phyloP scores from a whole-genome alignment of 2,329 filamentous ascomycete genomes.

The Paraconiothyrium sp. region DNA sequence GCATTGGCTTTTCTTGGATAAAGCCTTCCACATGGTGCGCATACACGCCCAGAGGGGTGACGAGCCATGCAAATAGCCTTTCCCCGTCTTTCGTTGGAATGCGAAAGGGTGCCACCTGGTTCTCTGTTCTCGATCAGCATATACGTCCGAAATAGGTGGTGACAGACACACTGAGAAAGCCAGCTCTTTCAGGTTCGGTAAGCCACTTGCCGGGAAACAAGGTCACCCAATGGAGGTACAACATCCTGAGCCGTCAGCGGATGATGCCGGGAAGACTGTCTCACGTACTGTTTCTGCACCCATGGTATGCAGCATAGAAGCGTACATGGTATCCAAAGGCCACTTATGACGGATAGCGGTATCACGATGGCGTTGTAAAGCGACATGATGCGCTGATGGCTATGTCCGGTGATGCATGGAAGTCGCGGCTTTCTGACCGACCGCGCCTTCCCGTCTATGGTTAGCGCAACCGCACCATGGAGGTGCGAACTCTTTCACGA shows the following conservation, averaged over 20 bases:
- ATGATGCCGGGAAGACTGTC: not conserved
- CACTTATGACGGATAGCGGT: constrained; percentile 39
- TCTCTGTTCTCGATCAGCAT: constrained; percentile 62
- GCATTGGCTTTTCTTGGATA: constrained; percentile 57
- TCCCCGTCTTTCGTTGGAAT: constrained; percentile 78
- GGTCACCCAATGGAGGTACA: constrained; percentile 48
- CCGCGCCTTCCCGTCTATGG: not conserved
- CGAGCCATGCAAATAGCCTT: constrained; percentile 88
- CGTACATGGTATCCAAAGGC: constrained; percentile 47
- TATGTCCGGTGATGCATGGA: constrained; percentile 3
- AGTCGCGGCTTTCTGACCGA: not conserved
- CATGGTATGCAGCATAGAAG: constrained; percentile 48
- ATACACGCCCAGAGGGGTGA: constrained; percentile 82
- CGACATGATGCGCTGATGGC: constrained; percentile 30
- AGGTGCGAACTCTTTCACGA: too few species aligned
- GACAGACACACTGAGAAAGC: constrained; percentile 43
- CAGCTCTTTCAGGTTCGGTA: constrained; percentile 48
- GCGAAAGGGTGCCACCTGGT: constrained; percentile 86
- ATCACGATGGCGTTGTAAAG: constrained; percentile 31
- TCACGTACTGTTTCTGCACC: constrained; percentile 46
- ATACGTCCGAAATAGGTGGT: not conserved
- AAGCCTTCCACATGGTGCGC: constrained; percentile 72
- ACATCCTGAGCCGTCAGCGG: constrained; percentile 38
- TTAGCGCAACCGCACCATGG: not conserved
- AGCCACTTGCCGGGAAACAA: constrained; percentile 49